Percentiles rank a stretch among this genome's conserved stretches.
These are phyloP conservation scores for Cudoniella acicularis DNA, from an alignment of 495 filamentous ascomycete genomes.

Conservation along the genomic window DNA sequence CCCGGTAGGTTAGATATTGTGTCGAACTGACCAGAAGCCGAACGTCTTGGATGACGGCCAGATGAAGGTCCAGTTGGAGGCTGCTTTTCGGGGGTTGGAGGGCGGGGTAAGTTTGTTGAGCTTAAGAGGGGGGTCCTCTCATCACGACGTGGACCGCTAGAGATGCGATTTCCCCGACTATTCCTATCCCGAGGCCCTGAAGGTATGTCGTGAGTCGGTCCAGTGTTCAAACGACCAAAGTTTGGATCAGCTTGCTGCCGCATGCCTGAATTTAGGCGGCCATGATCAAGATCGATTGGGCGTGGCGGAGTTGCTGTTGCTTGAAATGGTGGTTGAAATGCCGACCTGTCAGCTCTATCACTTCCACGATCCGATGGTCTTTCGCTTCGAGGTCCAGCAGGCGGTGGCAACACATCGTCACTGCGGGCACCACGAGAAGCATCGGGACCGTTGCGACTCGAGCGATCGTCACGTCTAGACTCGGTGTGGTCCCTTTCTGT, in stretches of 20 bases:
- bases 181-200: conserved; percentile 54
- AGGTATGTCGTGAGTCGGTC: conserved; percentile 55
- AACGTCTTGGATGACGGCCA: conserved; percentile 17
- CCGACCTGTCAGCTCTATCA: conserved; percentile 14
- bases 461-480: conserved; percentile 42
- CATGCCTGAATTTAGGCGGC: conserved; percentile 45
- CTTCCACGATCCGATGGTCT: conserved; percentile 10
- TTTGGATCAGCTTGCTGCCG: conserved; percentile 52
- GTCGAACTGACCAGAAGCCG: conserved; percentile 22
- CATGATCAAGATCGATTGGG: conserved; percentile 49
- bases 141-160: conserved; percentile 17
- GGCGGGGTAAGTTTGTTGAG: conserved; percentile 15
- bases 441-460: conserved; percentile 27
- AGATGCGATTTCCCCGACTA: conserved; percentile 15
- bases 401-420: conserved; percentile 28
- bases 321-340: conserved; percentile 27
- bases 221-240: conserved; percentile 55
- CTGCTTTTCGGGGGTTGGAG: conserved; percentile 26
- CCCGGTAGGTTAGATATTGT: background rate
- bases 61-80: conserved; percentile 26
- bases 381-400: conserved; percentile 32
- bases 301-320: conserved; percentile 28
- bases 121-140: background rate
- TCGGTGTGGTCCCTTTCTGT: conserved; percentile 35
- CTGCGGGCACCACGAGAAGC: conserved; percentile 34